Base-by-base conservation (phyloP, 495 filamentous ascomycete species). In the Penicillium mononematosum region DNA sequence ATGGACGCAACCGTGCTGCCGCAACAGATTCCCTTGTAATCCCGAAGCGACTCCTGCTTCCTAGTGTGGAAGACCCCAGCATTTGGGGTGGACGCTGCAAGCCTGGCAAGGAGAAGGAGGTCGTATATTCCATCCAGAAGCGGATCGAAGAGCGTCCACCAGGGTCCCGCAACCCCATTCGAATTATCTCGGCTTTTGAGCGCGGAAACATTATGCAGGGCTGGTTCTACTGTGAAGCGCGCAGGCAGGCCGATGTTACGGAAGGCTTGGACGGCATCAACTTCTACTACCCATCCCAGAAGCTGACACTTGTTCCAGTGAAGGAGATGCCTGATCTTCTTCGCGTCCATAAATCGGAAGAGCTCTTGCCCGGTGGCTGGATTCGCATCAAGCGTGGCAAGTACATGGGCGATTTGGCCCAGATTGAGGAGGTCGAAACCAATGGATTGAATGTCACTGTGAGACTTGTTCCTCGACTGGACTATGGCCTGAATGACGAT, bases 291-390 rank as follows among this genome's bases (percentile, higher is more conserved):
- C 88, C 90, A 17, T 80, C 89, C 45, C 85, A 84, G 25, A 94
- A 92, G 70, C 83, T 91, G 70, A 81, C 90, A 36, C 72, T 96
- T 34, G 89, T 98, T 43, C 90, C 92, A n/a, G 90, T 98, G 62
- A 92, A 92, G 70, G 95, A 99, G 72, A 95, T 96, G 87, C 92
- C 95, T 0, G 94, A 97, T 71, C 84, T 99, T 9, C 75, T 99
- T n/a, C 84, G 90, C 25, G 90, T 92, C 29, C 83, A 82, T 29
- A 96, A 96, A 75, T 91, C 85, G 1, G 88, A 91, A 49, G 86
- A 87, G n/a, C 78, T 99, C 29, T 81, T 90, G 53, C 89, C 89
- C 31, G 93, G 92, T 57, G 87, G 87, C 34, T 99, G 93, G 84
- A 93, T 98, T 45, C 90, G 95, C 49, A 83, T 97, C 58, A 88